A percentile compares a stretch with the other conserved stretches of the same genome.
phyloP scores from a whole-genome alignment of 1,139 yeast species.

The Zygoascus meyerae region DNA sequence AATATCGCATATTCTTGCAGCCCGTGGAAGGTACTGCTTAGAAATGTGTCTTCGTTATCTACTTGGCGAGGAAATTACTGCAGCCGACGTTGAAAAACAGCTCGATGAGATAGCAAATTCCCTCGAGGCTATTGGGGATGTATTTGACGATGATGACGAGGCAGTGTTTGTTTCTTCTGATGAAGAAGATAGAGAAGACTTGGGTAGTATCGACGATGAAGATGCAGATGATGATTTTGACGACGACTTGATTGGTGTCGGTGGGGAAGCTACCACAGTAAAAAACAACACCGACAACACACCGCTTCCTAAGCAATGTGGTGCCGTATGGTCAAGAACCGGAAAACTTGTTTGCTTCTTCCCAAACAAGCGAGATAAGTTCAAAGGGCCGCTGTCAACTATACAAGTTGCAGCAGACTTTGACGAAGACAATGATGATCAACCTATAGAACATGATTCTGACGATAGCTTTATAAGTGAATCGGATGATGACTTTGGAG shows the following conservation, averaged over 20 bases:
- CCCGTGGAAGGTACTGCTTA: conserved; percentile 59
- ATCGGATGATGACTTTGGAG: conserved; percentile 21
- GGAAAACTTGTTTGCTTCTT: conserved; percentile 83
- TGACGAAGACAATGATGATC: conserved; percentile 8
- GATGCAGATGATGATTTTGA: conserved; percentile 18
- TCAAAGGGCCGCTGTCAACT: conserved; percentile 3
- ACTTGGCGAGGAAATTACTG: conserved; percentile 66
- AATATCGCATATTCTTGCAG: conserved; percentile 54
- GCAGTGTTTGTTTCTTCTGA: conserved; percentile 13
- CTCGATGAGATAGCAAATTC: conserved; percentile 21
- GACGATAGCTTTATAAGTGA: conserved; percentile 26
- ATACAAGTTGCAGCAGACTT: conserved; percentile 4
- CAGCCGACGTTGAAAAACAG: conserved; percentile 36
- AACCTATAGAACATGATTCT: conserved; percentile 10
- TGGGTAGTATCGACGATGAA: conserved; percentile 8
- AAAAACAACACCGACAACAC: conserved; percentile 57
- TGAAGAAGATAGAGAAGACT: conserved; percentile 13
- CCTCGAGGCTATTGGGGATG: conserved; percentile 9
- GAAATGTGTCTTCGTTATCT: conserved; percentile 75
- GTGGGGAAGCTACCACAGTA: conserved; percentile 21
- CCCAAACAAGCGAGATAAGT: conserved; percentile 41
- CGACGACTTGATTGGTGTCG: conserved; percentile 14
- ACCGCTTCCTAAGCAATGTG: conserved; percentile 90
- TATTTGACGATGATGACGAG: conserved; percentile 11
- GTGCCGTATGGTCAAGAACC: conserved; percentile 77